Percentiles rank a stretch among this genome's conserved stretches.
Evolutionary conservation across 352 stramenopile genomes (phyloP).

Genomic region (Pythium scleroteichum): DNA sequence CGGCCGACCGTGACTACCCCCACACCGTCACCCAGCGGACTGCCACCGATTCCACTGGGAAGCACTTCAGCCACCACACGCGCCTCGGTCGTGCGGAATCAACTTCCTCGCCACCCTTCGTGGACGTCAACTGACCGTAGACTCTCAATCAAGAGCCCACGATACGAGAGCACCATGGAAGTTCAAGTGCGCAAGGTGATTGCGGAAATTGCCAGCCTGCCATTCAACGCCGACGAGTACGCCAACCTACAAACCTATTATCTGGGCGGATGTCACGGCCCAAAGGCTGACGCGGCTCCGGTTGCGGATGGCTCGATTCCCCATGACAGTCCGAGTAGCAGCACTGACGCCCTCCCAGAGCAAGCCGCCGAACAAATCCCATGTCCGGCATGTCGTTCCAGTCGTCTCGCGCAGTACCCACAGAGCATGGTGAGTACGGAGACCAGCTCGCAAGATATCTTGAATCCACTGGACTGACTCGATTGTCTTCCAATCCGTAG

Average conservation of each 20-base stretch:
- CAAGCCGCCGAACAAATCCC: conserved; percentile 17
- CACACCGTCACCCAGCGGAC: background rate
- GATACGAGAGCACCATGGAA: conserved; percentile 75
- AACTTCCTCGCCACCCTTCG: conserved; percentile 21
- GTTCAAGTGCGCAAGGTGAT: conserved; percentile 70
- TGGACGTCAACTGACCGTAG: conserved; percentile 42
- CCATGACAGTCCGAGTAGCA: conserved; percentile 14
- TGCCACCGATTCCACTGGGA: background rate
- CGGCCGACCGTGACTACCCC: conserved; percentile 6
- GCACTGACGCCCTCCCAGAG: background rate
- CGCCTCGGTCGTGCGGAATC: conserved; percentile 11
- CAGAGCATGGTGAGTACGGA: conserved; percentile 43
- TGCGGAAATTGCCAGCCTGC: conserved; percentile 56
- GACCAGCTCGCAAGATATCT: background rate
- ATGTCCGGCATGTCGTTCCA: conserved; percentile 32
- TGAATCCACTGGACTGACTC: no score
- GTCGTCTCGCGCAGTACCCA: conserved; percentile 56
- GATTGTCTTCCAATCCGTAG: conserved; percentile 22
- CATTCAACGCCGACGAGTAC: conserved; percentile 71
- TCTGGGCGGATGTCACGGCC: conserved; percentile 47
- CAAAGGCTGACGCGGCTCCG: conserved; percentile 23
- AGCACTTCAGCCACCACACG: background rate
- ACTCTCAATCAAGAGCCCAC: conserved; percentile 65
- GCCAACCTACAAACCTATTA: conserved; percentile 63
- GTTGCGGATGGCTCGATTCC: conserved; percentile 1